Base-by-base conservation (phyloP, 2,329 filamentous ascomycete genomes). In the Mycosphaerella arachidis region DNA sequence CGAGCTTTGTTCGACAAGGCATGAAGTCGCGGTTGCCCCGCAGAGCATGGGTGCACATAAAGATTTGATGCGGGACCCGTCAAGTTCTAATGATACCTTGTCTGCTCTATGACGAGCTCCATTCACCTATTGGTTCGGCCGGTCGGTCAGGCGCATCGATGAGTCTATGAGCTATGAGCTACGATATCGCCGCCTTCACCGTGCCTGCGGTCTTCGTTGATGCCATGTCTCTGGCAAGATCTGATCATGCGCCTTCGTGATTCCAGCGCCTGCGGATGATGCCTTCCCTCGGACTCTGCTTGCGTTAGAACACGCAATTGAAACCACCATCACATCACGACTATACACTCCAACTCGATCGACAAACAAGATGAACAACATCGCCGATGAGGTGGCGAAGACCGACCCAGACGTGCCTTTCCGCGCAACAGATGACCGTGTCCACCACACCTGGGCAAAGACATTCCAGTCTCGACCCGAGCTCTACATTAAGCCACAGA, bases 371-470 rank as follows among this genome's bases (percentile, higher is more conserved):
- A 66, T 66, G 63, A 60, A 65, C 35, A 58, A 57, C 48, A 55
- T 62, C 20, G 46, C 56, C 48, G 53, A 58, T 62, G 85, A 88
- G 73, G 78, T 88, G 63, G 77, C 79, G 35, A 80, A 79, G 64
- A 81, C 85, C 72, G 80, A 87, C 69, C 81, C 84, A 66, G 75
- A 79, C 60, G 76, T 94, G 43, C 86, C 91, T 48, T 96, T 97
- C 78, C 89, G 88, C 73, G 90, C 90, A 6, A 82, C 82, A 59
- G 79, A 83, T 61, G 80, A 84, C 56, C 87, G 97, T 74, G 77
- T 87, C 53, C 94, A 97, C 78, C 87, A 88, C 70, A 99, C 94
- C 20, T 99, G 94, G 94, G 94, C 94, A 43, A 87, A 88, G 71
- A 97, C 94, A 53, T 97, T 95, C 78, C 87, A 89, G 70, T 94